Percentiles rank a stretch among this genome's conserved stretches.
Conservation (phyloP, 345 rosid species). For the Sonneratia caseolaris region DNA sequence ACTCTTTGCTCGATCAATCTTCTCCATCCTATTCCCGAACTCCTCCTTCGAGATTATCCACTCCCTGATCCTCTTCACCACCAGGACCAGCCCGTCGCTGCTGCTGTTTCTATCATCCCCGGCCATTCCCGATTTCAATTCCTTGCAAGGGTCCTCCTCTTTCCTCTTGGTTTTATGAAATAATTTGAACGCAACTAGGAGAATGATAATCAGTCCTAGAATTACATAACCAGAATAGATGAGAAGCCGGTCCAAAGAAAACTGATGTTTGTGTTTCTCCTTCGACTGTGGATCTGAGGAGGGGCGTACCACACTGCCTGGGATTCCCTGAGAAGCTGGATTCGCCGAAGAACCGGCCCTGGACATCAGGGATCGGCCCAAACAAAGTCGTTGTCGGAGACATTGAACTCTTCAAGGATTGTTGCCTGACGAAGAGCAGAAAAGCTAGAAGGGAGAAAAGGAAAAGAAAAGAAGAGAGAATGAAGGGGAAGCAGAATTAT, state of each 20-base stretch:
- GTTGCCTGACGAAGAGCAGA: too few species aligned
- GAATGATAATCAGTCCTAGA: constrained; percentile 17
- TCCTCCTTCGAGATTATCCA: constrained; percentile 30
- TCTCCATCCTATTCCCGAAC: constrained; percentile 37
- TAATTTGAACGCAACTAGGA: constrained; percentile 22
- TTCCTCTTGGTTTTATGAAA: constrained; percentile 12
- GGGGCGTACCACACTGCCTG: constrained; percentile 33
- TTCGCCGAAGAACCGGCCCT: constrained; percentile 26
- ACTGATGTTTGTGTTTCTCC: constrained; percentile 1
- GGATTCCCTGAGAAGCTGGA: constrained; percentile 39
- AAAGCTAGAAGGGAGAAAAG: too few species aligned
- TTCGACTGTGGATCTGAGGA: constrained; percentile 19
- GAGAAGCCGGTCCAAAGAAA: constrained; percentile 17
- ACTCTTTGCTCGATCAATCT: constrained; percentile 30
- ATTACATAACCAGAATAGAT: constrained; percentile 34
- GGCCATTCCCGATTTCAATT: neutral
- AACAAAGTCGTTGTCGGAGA: constrained; percentile 48
- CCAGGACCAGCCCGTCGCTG: constrained; percentile 25
- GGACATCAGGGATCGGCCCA: constrained; percentile 43
- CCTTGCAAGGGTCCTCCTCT: neutral
- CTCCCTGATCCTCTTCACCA: constrained; percentile 45
- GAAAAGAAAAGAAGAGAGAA: too few species aligned
- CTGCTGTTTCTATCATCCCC: constrained; percentile 5
- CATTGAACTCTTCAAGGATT: constrained; percentile 35
- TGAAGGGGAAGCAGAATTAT: too few species aligned